These are phyloP conservation scores for Nepenthes mirabilis DNA, from an alignment of 148 eudicot genomes.

Conservation along the genomic window DNA sequence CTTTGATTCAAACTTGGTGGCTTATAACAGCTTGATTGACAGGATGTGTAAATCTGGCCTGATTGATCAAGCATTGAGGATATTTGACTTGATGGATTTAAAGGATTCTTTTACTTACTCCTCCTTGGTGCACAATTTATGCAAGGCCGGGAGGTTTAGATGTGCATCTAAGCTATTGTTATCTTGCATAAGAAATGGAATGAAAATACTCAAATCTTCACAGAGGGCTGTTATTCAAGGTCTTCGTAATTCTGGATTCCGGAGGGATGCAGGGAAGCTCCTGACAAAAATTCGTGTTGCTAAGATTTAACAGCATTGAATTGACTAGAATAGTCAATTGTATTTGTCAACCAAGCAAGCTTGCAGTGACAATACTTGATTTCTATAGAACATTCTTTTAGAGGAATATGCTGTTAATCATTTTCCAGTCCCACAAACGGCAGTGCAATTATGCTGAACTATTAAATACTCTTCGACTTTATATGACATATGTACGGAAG, in stretches of 20 bases:
- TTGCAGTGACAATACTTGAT: too few species aligned
- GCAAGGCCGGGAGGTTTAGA: conserved; percentile 51
- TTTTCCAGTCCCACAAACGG: too few species aligned
- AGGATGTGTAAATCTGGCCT: conserved; percentile 52
- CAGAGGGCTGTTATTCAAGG: conserved; percentile 58
- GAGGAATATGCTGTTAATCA: too few species aligned
- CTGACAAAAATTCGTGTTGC: conserved; percentile 35
- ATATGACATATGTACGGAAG: too few species aligned
- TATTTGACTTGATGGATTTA: conserved; percentile 46
- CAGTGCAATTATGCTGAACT: too few species aligned
- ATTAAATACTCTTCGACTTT: too few species aligned
- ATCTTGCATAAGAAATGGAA: conserved; percentile 47
- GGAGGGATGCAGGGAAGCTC: conserved; percentile 32
- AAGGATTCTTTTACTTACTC: conserved; percentile 84
- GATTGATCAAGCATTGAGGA: conserved; percentile 44
- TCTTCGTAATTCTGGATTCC: conserved; percentile 35
- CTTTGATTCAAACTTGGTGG: conserved; percentile 43
- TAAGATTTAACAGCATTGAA: conserved; percentile 5
- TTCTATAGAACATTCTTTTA: too few species aligned
- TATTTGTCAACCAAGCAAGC: too few species aligned
- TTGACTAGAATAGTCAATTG: too few species aligned
- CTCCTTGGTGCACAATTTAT: conserved; percentile 75
- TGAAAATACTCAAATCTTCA: conserved; percentile 45
- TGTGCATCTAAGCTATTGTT: conserved; percentile 62
- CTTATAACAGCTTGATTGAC: conserved; percentile 56